Evolutionary conservation across 2,329 filamentous ascomycete genomes (phyloP).

Genomic region (Fusarium palustre): DNA sequence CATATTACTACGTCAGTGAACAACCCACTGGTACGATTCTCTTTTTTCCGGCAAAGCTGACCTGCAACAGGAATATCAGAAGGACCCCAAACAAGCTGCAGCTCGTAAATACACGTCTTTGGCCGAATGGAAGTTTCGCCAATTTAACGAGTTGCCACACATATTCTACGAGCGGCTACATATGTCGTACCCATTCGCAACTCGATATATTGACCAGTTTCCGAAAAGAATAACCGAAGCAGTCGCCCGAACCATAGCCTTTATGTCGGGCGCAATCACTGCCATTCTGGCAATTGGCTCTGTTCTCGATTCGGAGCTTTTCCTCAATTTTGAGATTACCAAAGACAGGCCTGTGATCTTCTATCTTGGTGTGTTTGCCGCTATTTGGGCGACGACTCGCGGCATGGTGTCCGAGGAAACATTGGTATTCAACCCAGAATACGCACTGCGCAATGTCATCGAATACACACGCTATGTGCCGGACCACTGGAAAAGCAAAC

Average conservation of each 20-base stretch:
- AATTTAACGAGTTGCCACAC: conserved; percentile 97
- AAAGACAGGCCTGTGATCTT: conserved; percentile 89
- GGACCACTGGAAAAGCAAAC: conserved; percentile 84
- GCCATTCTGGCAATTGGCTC: conserved; percentile 87
- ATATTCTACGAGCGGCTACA: conserved; percentile 90
- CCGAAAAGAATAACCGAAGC: conserved; percentile 95
- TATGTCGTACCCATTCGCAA: conserved; percentile 95
- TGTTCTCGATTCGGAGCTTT: conserved; percentile 89
- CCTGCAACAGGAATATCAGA: conserved; percentile 82
- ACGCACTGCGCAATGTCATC: conserved; percentile 87
- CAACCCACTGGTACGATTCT: no score
- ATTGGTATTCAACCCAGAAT: conserved; percentile 90
- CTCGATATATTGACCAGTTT: conserved; percentile 93
- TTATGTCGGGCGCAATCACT: conserved; percentile 86
- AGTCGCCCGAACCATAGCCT: conserved; percentile 84
- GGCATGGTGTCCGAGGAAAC: conserved; percentile 90
- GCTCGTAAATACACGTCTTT: conserved; percentile 87
- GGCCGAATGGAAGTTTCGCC: conserved; percentile 97
- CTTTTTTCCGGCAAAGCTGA: conserved; percentile 20
- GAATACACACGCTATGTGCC: conserved; percentile 94
- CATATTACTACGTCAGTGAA: conserved; percentile 83
- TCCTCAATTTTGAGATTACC: conserved; percentile 92
- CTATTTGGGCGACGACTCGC: conserved; percentile 84
- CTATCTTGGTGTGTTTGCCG: conserved; percentile 85
- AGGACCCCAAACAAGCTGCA: conserved; percentile 88